Evolutionary conservation across 352 stramenopile species (phyloP).

Genomic region (Pythium guiyangense): DNA sequence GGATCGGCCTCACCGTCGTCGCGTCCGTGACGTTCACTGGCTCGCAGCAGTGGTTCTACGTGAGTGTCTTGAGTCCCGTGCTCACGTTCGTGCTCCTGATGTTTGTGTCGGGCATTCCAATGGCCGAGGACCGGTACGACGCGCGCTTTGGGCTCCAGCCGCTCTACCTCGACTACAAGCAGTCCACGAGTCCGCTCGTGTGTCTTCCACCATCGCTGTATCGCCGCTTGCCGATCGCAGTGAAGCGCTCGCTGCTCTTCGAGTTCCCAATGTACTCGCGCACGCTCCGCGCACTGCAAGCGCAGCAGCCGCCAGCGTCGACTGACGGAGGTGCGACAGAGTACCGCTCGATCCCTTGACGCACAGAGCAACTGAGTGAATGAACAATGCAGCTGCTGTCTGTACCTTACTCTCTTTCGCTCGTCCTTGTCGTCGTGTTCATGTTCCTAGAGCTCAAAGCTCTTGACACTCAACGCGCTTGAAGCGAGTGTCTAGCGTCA

Average conservation of each 20-base stretch:
- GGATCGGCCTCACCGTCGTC: conserved; percentile 54
- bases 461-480: too few species aligned
- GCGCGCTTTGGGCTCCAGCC: conserved; percentile 49
- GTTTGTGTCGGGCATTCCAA: conserved; percentile 58
- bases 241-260: conserved; percentile 48
- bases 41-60: conserved; percentile 36
- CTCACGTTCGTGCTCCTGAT: conserved; percentile 67
- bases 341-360: conserved; percentile 29
- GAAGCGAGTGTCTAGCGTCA: too few species aligned
- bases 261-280: conserved; percentile 54
- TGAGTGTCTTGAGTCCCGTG: conserved; percentile 40
- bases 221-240: conserved; percentile 19
- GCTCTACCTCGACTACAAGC: conserved; percentile 66
- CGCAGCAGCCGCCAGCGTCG: conserved; percentile 7
- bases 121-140: conserved; percentile 62
- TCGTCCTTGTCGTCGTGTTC: too few species aligned
- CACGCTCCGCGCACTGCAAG: conserved; percentile 30
- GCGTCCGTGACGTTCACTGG: conserved; percentile 34
- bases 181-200: conserved; percentile 51
- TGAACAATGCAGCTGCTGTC: background rate
- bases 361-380: background rate
- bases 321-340: conserved; percentile 5
- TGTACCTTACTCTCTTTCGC: too few species aligned
- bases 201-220: conserved; percentile 45
- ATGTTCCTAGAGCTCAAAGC: too few species aligned